Base-by-base conservation (phyloP, 495 filamentous ascomycete species). In the Coniosporium apollinis region DNA sequence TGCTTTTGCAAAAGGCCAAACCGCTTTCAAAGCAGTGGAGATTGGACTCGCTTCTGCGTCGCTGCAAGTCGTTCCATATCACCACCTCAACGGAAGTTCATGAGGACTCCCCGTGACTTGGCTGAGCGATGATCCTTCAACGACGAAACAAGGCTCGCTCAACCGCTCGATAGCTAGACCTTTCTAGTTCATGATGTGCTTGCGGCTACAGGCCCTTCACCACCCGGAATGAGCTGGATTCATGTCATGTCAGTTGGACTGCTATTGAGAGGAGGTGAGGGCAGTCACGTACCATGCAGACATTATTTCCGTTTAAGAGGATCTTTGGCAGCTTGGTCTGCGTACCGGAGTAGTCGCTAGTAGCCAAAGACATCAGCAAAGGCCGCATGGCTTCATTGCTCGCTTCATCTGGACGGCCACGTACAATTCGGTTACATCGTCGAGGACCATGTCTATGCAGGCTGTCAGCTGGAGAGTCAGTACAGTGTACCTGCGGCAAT, bases 371-470 rank as follows among this genome's bases (percentile, higher is more conserved):
- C 20, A 31, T 43, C 18, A 46, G 33, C 26, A 33, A 15, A 33
- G 3, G 4, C 9, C 28, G 13, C 21, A 30, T n/a, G n/a, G n/a
- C n/a, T n/a, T n/a, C n/a, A n/a, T n/a, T n/a, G n/a, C n/a, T n/a
- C n/a, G 22, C 22, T 28, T 17, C 13, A 5, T 9, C 1, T 16
- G 20, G 24, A 37, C n/a, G n/a, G 16, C 6, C 17, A 54, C 80
- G 50, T 71, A 96, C 87, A 87, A 92, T 57, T 96, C 89, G 10
- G 85, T 96, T 24, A 94, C 91, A 48, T 97, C 82, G 48, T 94
- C 86, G 16, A 97, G 58, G 14, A 96, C 89, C 87, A 97, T 97
- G 55, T 96, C 87, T 96, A 44, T 20, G 8, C 13, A 31, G 29
- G 30, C 20, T 26, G 17, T 48, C 37, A 47, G 37, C 34, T 22